These are phyloP conservation scores for Pseudogymnoascus verrucosus DNA, from an alignment of 2,329 filamentous ascomycete species.

Conservation along the genomic window DNA sequence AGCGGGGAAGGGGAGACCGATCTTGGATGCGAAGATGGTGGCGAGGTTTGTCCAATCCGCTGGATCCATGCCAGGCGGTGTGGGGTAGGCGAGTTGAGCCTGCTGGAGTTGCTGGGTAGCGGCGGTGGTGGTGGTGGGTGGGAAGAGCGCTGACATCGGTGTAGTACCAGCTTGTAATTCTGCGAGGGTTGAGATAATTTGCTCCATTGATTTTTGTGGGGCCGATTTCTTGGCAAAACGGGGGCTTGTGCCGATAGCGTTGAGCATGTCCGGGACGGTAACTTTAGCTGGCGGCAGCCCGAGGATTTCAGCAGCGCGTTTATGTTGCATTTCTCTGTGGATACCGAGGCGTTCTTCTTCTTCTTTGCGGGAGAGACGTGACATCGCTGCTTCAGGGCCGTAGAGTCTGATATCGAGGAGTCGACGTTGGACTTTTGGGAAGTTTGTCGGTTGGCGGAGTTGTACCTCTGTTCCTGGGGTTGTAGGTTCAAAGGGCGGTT, in stretches of 20 bases:
- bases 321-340: neutral
- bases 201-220: neutral
- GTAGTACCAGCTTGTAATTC: neutral
- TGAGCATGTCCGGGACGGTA: neutral
- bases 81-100: neutral
- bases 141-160: neutral
- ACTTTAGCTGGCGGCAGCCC: neutral
- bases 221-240: neutral
- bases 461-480: conserved; percentile 11
- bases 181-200: neutral
- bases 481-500: conserved; percentile 18
- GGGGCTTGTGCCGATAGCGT: neutral
- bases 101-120: neutral
- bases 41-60: conserved; percentile 18
- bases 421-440: conserved; percentile 22
- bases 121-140: neutral
- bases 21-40: conserved; percentile 30
- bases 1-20: conserved; percentile 41
- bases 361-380: conserved; percentile 17
- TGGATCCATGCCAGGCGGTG: conserved; percentile 15
- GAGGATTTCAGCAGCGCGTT: neutral
- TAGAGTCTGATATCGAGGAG: conserved; percentile 25
- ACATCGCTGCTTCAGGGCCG: conserved; percentile 22
- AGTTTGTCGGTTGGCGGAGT: conserved; percentile 20
- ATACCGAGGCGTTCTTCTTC: conserved; percentile 14